phyloP scores from a whole-genome alignment of 371 early-diverging fungal genomes.

The Circinella umbellata region DNA sequence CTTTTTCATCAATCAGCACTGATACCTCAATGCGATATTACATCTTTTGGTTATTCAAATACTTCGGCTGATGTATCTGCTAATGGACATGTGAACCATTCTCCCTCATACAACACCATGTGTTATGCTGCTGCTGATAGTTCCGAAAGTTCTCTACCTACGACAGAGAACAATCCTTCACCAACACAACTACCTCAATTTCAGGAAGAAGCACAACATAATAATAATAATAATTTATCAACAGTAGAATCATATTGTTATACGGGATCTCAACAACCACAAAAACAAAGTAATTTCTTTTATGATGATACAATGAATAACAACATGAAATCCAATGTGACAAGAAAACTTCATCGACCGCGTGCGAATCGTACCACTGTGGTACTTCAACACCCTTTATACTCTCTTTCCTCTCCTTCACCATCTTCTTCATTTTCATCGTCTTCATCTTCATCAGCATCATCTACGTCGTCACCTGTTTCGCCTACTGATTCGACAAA shows the following conservation, averaged over 20 bases:
- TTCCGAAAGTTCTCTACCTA: neutral
- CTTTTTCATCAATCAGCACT: conserved; percentile 14
- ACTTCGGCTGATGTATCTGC: conserved; percentile 7
- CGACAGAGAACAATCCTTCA: neutral
- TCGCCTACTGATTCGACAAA: conserved; percentile 14
- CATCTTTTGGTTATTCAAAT: neutral
- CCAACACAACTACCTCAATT: conserved; percentile 5
- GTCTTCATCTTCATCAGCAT: conserved; percentile 32
- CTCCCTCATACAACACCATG: conserved; percentile 6
- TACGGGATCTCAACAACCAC: conserved; percentile 5
- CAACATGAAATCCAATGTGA: neutral
- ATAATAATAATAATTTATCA: neutral
- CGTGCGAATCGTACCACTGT: neutral
- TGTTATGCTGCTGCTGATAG: neutral
- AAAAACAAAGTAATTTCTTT: conserved; percentile 2
- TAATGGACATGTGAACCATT: conserved; percentile 4
- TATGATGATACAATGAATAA: neutral
- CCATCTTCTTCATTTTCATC: conserved; percentile 41
- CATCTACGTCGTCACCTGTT: conserved; percentile 20
- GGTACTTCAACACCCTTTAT: neutral
- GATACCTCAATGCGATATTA: conserved; percentile 4
- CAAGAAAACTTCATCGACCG: conserved; percentile 8
- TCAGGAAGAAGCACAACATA: neutral
- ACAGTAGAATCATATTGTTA: neutral
- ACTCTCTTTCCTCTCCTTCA: conserved; percentile 20